Conservation (phyloP, 2,329 filamentous ascomycete genomes). For the Periconia macrospinosa region DNA sequence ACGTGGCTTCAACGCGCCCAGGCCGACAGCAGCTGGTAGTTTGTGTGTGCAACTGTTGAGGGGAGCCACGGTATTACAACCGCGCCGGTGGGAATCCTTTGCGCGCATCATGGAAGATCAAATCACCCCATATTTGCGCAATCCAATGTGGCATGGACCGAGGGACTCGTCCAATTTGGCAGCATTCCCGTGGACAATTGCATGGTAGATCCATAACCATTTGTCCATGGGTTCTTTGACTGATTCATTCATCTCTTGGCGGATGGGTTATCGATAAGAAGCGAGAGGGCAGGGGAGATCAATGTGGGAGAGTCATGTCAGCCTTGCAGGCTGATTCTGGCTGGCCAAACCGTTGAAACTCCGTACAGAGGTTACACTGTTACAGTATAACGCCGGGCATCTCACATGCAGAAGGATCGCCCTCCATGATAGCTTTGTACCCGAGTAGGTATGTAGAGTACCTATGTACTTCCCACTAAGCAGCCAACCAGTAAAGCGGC, state of each 20-base stretch:
- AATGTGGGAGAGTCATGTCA: background rate
- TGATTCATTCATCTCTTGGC: too few species aligned
- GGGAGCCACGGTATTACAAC: constrained; percentile 17
- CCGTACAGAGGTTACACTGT: background rate
- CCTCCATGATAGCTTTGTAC: too few species aligned
- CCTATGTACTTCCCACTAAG: too few species aligned
- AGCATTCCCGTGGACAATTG: too few species aligned
- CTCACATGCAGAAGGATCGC: background rate
- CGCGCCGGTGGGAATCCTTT: constrained; percentile 19
- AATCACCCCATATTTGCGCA: constrained; percentile 16
- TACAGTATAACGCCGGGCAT: background rate
- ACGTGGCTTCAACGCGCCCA: constrained; percentile 19
- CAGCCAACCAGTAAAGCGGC: background rate
- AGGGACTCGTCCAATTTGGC: too few species aligned
- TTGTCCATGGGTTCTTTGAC: too few species aligned
- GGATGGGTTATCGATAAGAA: background rate
- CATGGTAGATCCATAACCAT: too few species aligned
- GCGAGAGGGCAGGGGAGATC: too few species aligned
- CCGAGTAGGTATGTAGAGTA: too few species aligned
- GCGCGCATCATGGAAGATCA: constrained; percentile 16
- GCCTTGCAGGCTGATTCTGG: background rate
- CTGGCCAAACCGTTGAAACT: background rate
- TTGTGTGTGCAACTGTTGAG: constrained; percentile 36
- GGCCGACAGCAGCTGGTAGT: constrained; percentile 25
- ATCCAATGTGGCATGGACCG: background rate